Evolutionary conservation across 768 basidiomycete species (phyloP).

Genomic region (Suillus hirtellus): DNA sequence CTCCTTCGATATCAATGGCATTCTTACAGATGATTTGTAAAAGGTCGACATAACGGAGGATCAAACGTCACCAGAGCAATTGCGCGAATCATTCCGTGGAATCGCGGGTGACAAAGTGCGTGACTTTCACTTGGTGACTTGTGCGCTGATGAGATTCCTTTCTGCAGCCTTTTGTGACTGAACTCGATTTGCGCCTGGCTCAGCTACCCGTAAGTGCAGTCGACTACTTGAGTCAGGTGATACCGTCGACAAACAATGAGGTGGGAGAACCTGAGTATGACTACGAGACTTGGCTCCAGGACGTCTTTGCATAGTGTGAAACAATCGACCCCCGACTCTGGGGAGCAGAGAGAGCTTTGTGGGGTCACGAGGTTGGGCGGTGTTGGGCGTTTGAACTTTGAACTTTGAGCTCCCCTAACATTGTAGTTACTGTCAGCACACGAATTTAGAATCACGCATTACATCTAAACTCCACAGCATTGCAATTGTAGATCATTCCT

Average conservation of each 20-base stretch:
- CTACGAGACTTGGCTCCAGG: conserved; percentile 80
- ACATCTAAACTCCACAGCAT: neutral
- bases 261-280: conserved; percentile 71
- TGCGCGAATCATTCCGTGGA: conserved; percentile 90
- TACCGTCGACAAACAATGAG: conserved; percentile 61
- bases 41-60: conserved; percentile 97
- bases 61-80: conserved; percentile 88
- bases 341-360: no score
- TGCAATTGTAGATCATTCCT: neutral
- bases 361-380: no score
- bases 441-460: neutral
- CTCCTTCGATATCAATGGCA: conserved; percentile 1
- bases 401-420: no score
- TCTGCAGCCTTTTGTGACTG: conserved; percentile 84
- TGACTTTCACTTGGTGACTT: neutral
- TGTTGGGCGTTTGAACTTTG: no score
- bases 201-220: conserved; percentile 74
- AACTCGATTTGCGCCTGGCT: conserved; percentile 86
- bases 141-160: conserved; percentile 7
- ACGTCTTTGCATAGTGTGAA: conserved; percentile 62
- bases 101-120: conserved; percentile 87
- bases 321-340: neutral
- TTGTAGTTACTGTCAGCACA: neutral
- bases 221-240: conserved; percentile 78
- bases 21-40: conserved; percentile 5